phyloP scores from a whole-genome alignment of 2,329 filamentous ascomycete species.

The Cladorrhinum sp. region DNA sequence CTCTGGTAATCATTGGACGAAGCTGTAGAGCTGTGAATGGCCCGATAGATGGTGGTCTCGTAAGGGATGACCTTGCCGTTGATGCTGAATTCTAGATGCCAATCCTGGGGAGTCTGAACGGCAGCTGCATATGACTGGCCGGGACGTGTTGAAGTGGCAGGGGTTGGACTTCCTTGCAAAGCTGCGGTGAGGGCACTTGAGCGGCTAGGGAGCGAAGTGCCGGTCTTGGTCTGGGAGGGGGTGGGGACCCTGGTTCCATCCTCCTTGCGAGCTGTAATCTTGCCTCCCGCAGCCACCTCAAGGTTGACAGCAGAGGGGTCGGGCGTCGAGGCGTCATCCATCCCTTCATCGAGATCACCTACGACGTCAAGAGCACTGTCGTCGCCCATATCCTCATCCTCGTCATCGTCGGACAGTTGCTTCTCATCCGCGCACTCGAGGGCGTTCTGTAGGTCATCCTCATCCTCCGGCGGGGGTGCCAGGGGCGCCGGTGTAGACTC shows the following conservation, averaged over 20 bases:
- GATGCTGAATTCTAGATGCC: slow-evolving; percentile 95
- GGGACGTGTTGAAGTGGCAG: slow-evolving; percentile 57
- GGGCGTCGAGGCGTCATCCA: slow-evolving; percentile 67
- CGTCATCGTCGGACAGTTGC: slow-evolving; percentile 61
- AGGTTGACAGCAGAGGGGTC: slow-evolving; percentile 88
- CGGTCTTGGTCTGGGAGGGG: slow-evolving; percentile 58
- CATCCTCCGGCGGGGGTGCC: slow-evolving; percentile 50
- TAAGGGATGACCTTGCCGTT: slow-evolving; percentile 80
- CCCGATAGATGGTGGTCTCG: slow-evolving; percentile 93
- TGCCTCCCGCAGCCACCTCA: slow-evolving; percentile 81
- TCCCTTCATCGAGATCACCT: slow-evolving; percentile 84
- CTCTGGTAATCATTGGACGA: slow-evolving; percentile 60
- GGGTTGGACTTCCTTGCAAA: slow-evolving; percentile 45
- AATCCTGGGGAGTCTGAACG: slow-evolving; percentile 79
- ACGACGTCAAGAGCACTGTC: slow-evolving; percentile 75
- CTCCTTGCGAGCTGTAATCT: slow-evolving; percentile 86
- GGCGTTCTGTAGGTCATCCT: slow-evolving; percentile 63
- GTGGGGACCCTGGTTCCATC: slow-evolving; percentile 85
- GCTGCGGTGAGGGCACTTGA: slow-evolving; percentile 39
- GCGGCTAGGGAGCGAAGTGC: slow-evolving; percentile 37
- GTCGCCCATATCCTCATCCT: slow-evolving; percentile 64
- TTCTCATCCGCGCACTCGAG: slow-evolving; percentile 93
- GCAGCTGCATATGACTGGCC: slow-evolving; percentile 84
- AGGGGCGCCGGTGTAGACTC: slow-evolving; percentile 49
- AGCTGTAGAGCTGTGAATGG: slow-evolving; percentile 66